Evolutionary conservation across 177 flowering plant species (phyloP), one percentile per base, ranked within the genome.

Genomic region (Vitis hybrid): DNA sequence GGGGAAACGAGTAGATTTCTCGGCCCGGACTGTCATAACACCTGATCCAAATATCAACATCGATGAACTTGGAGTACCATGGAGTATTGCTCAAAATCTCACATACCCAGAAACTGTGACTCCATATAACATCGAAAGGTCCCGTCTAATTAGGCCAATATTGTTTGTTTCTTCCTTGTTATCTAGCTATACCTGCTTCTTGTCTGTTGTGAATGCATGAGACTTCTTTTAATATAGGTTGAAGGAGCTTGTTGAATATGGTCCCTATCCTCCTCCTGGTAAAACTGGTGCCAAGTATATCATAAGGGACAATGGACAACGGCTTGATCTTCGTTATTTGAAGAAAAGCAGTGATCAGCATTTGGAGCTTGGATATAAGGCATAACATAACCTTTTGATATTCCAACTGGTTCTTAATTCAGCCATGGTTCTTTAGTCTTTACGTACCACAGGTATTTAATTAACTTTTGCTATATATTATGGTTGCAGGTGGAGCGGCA

Each of bases 241-340:
- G 84, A 96, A 96, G 83, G 99, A 96, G 81, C 97, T 96, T 79
- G 99, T 96, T 54, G 99, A 96, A 67, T 79, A 94, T 86, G 99
- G 99, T 17, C 98, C 99, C 38, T 97, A 96, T 89, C 99, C 99
- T 47, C 99, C 99, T 56, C 97, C 97, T 67, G 99, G 99, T 4
- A 96, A 96, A 85, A 94, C 99, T 69, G 99, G 99, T 69, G 99
- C 99, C 63, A 96, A 90, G 83, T 91, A 94, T 73, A 96, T 96
- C 65, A 96, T 96, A 64, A 84, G 99, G 71, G 97, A 96, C 77
- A 98, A 92, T 80, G 98, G 99, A 1, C 99, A 96, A 75, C 80
- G 99, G 85, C 97, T 96, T 73, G 99, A 96, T 85, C 99, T 96
- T 66, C 90, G 99, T 20, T 96, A 90, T 77, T 77, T 96, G 85